Base-by-base conservation (phyloP, 2,329 filamentous ascomycete species). In the Diplodia intermedia region DNA sequence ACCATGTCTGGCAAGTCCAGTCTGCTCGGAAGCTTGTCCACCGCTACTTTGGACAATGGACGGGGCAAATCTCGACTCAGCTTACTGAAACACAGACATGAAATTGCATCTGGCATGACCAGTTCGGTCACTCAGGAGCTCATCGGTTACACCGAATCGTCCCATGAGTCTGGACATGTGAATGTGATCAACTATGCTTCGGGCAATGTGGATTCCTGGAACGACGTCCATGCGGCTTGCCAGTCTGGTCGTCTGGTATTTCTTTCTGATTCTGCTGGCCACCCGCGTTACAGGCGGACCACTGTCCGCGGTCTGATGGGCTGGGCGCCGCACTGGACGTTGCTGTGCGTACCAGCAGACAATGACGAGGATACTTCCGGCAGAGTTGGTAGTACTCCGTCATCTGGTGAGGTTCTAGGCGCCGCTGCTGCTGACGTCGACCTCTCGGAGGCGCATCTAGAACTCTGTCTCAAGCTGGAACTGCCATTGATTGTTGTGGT, bases 101-200 rank as follows among this genome's bases (percentile, higher is more conserved):
- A 99, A 77, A 91, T 98, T 68, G 90, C 87, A 3, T 96, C 94
- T 2, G 95, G 95, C 0, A 86, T 97, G 70, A 99, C 95, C 1
- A 97, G 93, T 76, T 98, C 94, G 6, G 90, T 99, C 54, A 92
- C 95, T 0, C 94, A 97, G 75, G 95, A 98, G 77, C 84, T 99
- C 11, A 87, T 99, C 70, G 95, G 95, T 8, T 99, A 98, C 77
- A 76, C 74, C 29, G 52, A 50, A 8, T 47, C 52, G 18, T 18
- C 65, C 18, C 38, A 63, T 20, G 57, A 20, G 5, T 63, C 57
- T 50, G 57, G 40, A 8, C 20, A 36, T 12, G 38, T 65, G 18
- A 79, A 83, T 60, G 43, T 73, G 33, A 53, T 71, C 12, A 98
- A 97, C 76, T 98, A 96, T 77, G 90, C 91, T 3, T 90, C 91